Percentiles rank a stretch among this genome's conserved stretches.
Conservation (phyloP, 2,329 filamentous ascomycete genomes). For the Orbilia javanica region DNA sequence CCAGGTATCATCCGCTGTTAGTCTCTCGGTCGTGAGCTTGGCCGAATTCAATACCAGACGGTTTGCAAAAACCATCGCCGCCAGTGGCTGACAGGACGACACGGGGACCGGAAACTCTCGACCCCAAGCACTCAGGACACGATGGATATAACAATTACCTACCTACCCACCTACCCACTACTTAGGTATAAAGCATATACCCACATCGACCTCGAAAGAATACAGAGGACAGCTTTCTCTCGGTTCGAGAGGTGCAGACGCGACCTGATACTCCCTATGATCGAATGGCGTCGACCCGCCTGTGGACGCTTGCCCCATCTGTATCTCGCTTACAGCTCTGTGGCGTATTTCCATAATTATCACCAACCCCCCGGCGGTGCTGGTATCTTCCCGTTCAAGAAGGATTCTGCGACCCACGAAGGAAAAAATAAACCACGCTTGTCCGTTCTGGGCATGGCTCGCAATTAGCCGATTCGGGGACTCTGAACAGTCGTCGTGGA, state of each 20-base stretch:
- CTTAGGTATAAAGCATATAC: too few relatives aligned
- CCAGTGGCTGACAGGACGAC: too few relatives aligned
- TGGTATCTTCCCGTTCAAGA: slow-evolving; percentile 53
- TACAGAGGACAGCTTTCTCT: too few relatives aligned
- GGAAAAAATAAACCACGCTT: slow-evolving; percentile 59
- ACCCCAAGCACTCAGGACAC: too few relatives aligned
- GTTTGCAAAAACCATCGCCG: too few relatives aligned
- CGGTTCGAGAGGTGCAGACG: slow-evolving; percentile 9
- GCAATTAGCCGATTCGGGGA: slow-evolving; percentile 47
- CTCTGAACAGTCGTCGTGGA: slow-evolving; percentile 17
- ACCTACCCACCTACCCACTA: too few relatives aligned
- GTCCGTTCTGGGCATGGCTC: slow-evolving; percentile 14
- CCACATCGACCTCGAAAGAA: too few relatives aligned
- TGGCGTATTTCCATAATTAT: slow-evolving; percentile 59
- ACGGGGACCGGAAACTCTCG: too few relatives aligned
- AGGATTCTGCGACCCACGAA: slow-evolving; percentile 51
- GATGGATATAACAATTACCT: too few relatives aligned
- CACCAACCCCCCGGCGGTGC: slow-evolving; percentile 46
- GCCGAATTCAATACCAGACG: too few relatives aligned
- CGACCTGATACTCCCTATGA: not conserved
- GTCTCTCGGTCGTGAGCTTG: too few relatives aligned
- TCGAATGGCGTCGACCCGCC: slow-evolving; percentile 27
- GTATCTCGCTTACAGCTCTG: slow-evolving; percentile 43
- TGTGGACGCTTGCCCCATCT: slow-evolving; percentile 2
- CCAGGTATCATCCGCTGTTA: too few relatives aligned